Conservation (phyloP, 768 basidiomycete species). For the Podaxis carcinomalis region DNA sequence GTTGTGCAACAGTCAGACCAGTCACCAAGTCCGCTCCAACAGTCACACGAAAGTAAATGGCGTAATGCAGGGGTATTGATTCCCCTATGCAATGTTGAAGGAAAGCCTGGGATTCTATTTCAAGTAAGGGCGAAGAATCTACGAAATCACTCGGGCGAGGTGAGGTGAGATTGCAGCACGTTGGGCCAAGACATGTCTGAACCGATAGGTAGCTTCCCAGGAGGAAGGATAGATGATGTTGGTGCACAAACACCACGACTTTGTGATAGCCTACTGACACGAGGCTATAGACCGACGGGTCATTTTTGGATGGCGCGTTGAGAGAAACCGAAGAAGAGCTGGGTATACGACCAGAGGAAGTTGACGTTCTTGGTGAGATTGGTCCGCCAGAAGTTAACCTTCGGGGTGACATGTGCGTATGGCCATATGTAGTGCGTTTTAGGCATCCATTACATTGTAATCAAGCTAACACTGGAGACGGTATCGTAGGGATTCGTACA, state of each 20-base stretch:
- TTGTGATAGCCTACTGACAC: conserved; percentile 13
- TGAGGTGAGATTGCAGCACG: conserved; percentile 46
- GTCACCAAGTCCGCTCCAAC: conserved; percentile 1
- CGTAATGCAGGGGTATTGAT: conserved; percentile 68
- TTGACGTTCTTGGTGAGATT: conserved; percentile 65
- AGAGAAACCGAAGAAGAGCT: conserved; percentile 76
- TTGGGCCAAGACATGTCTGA: background rate
- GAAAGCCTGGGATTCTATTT: conserved; percentile 62
- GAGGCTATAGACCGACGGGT: conserved; percentile 41
- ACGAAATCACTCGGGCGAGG: conserved; percentile 75
- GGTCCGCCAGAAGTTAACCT: conserved; percentile 59
- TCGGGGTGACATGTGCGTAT: conserved; percentile 56
- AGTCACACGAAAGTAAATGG: conserved; percentile 16
- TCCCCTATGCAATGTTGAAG: conserved; percentile 71
- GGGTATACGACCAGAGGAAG: conserved; percentile 51
- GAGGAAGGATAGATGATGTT: conserved; percentile 66
- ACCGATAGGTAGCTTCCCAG: conserved; percentile 56
- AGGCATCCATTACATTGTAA: background rate
- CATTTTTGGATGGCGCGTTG: conserved; percentile 54
- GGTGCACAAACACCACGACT: conserved; percentile 11
- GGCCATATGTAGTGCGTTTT: conserved; percentile 72
- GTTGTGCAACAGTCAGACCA: conserved; percentile 4
- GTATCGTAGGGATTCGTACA: conserved; percentile 37
- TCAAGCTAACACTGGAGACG: background rate
- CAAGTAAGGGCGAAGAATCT: conserved; percentile 65